Evolutionary conservation across 1,284 basidiomycete genomes (phyloP).

Genomic region (Irpex sp.): DNA sequence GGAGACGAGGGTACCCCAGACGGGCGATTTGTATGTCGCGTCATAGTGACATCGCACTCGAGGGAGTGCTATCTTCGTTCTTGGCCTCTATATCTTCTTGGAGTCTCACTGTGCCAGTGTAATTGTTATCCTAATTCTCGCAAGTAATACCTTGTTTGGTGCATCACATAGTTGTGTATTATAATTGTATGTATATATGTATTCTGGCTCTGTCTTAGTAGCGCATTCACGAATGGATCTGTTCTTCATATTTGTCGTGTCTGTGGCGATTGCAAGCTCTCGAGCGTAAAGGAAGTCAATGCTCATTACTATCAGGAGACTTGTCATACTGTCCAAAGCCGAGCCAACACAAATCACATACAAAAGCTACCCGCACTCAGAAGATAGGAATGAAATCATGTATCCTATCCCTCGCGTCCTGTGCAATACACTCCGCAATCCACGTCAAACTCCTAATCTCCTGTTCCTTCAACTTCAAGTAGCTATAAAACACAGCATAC

Average conservation of each 20-base stretch:
- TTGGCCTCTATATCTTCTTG: too few species aligned
- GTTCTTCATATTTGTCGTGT: too few species aligned
- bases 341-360: not conserved
- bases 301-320: not conserved
- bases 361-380: slow-evolving; percentile 30
- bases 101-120: too few species aligned
- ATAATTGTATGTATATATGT: too few species aligned
- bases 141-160: too few species aligned
- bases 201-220: too few species aligned
- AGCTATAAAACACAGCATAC: slow-evolving; percentile 89
- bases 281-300: too few species aligned
- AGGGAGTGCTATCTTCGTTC: too few species aligned
- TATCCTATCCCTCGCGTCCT: slow-evolving; percentile 91
- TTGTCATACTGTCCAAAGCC: not conserved
- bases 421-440: slow-evolving; percentile 97
- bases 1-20: slow-evolving; percentile 17
- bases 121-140: too few species aligned
- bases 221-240: too few species aligned
- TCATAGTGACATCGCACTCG: not conserved
- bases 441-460: slow-evolving; percentile 96
- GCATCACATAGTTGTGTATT: too few species aligned
- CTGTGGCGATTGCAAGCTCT: too few species aligned
- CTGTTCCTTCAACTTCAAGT: slow-evolving; percentile 98
- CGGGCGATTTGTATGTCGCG: slow-evolving; percentile 15
- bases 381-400: slow-evolving; percentile 91